Percentiles rank a stretch among this genome's conserved stretches.
Evolutionary conservation across 371 early-diverging fungal genomes (phyloP).

Genomic region (Haplosporangium sp.): DNA sequence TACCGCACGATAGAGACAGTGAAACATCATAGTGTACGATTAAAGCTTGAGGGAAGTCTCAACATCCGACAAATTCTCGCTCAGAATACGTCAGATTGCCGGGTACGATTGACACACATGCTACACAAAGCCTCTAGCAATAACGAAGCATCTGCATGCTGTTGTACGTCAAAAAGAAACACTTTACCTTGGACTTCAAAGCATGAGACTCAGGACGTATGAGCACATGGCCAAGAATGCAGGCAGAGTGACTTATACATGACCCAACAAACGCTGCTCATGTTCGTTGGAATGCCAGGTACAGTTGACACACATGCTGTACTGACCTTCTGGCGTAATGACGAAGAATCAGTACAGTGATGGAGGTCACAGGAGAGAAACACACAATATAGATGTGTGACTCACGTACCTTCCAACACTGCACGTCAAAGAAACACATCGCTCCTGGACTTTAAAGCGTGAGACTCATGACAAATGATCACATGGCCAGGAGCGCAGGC

Average conservation of each 20-base stretch:
- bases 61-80: slow-evolving; percentile 1
- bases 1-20: no score
- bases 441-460: no score
- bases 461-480: background rate
- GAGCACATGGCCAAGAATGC: background rate
- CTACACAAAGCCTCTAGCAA: slow-evolving; percentile 3
- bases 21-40: no score
- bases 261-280: slow-evolving; percentile 10
- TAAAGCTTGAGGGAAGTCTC: slow-evolving; percentile 4
- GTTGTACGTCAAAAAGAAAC: no score
- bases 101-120: background rate
- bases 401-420: background rate
- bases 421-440: no score
- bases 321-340: slow-evolving; percentile 2
- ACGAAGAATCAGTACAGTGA: slow-evolving; percentile 3
- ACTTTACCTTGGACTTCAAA: background rate
- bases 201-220: background rate
- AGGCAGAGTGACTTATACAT: slow-evolving; percentile 12
- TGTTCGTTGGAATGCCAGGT: background rate
- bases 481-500: no score
- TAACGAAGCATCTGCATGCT: background rate
- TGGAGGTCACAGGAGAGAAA: background rate
- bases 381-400: background rate
- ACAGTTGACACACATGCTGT: slow-evolving; percentile 5
- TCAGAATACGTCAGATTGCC: slow-evolving; percentile 6